phyloP scores from a whole-genome alignment of 2,329 filamentous ascomycete genomes.

The Claviceps paspali region DNA sequence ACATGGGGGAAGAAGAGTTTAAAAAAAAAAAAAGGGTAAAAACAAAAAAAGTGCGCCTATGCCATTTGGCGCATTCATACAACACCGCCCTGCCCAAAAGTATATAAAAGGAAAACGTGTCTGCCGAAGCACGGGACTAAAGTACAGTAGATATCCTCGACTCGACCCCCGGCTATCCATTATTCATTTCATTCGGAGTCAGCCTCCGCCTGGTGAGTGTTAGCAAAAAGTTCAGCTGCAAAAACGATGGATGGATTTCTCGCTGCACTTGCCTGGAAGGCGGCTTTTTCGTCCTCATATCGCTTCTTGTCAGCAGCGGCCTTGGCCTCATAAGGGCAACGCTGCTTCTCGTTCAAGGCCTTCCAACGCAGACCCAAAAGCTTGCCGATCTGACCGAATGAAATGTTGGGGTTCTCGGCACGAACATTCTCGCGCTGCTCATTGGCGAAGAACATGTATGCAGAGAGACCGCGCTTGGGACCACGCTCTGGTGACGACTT shows the following conservation, averaged over 20 bases:
- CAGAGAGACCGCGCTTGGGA: conserved; percentile 96
- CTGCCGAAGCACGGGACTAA: conserved; percentile 8
- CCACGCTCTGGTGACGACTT: conserved; percentile 30
- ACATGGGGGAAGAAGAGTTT: too few species aligned
- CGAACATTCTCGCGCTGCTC: conserved; percentile 97
- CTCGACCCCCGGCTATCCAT: conserved; percentile 4
- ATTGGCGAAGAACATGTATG: conserved; percentile 99
- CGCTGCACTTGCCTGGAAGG: conserved; percentile 64
- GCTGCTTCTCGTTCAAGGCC: conserved; percentile 85
- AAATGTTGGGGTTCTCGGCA: conserved; percentile 94
- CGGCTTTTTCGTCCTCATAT: conserved; percentile 95
- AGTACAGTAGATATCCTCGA: conserved; percentile 5
- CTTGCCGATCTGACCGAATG: conserved; percentile 98
- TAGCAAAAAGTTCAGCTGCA: neutral
- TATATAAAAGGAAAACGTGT: conserved; percentile 19
- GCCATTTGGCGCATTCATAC: conserved; percentile 25
- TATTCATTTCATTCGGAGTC: conserved; percentile 28
- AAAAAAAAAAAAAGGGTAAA: conserved; percentile 18
- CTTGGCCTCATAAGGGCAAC: conserved; percentile 89
- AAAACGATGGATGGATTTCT: too few species aligned
- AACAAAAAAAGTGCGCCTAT: conserved; percentile 13
- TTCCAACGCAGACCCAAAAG: conserved; percentile 98
- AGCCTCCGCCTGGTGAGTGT: conserved; percentile 34
- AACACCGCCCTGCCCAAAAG: conserved; percentile 25
- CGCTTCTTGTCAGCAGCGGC: conserved; percentile 96